Conservation (phyloP, 805 yeast genomes). For the Nakazawaea ambrosiae region DNA sequence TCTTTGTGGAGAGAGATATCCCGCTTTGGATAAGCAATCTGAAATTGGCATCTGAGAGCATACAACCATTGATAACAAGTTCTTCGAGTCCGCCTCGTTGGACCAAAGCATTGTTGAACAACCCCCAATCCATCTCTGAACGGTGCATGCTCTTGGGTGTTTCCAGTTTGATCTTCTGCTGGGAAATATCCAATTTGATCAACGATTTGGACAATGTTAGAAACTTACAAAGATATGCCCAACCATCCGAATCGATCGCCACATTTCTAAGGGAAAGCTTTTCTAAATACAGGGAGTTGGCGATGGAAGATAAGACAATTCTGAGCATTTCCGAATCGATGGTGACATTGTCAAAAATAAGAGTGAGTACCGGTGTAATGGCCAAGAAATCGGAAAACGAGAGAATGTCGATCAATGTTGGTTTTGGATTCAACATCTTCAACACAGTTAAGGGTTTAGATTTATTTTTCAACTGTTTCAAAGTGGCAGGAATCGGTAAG, state of each 20-base stretch:
- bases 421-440: constrained; percentile 50
- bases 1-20: constrained; percentile 33
- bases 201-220: constrained; percentile 33
- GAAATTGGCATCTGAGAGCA: constrained; percentile 35
- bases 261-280: constrained; percentile 50
- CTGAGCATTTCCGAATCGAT: constrained; percentile 48
- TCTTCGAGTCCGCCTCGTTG: constrained; percentile 49
- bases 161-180: constrained; percentile 43
- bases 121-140: constrained; percentile 46
- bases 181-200: constrained; percentile 49
- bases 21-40: constrained; percentile 33
- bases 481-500: constrained; percentile 42
- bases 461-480: constrained; percentile 47
- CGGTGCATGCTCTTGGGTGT: constrained; percentile 30
- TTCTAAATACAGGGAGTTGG: constrained; percentile 35
- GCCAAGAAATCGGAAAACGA: constrained; percentile 53
- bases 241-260: constrained; percentile 44
- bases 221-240: constrained; percentile 45
- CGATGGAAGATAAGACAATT: constrained; percentile 39
- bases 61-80: constrained; percentile 51
- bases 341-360: constrained; percentile 51
- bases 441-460: constrained; percentile 45
- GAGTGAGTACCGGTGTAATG: constrained; percentile 46
- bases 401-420: constrained; percentile 48
- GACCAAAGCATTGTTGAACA: constrained; percentile 35